Base-by-base conservation (phyloP, 1,284 basidiomycete species). In the Ganoderma sinense region DNA sequence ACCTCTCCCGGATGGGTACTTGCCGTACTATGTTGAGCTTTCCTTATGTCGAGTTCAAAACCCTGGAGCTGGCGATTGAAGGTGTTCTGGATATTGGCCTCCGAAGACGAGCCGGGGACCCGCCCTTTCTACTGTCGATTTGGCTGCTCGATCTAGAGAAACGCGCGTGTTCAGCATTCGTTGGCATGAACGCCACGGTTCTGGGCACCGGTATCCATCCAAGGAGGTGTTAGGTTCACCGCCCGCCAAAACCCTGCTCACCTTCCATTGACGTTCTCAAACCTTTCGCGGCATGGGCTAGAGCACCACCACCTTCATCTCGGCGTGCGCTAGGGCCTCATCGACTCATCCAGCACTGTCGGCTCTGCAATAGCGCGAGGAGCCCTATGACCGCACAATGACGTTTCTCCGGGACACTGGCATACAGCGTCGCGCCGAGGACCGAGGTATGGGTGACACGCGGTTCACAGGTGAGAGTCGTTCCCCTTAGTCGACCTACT, bases 191-290 rank as follows among this genome's bases (percentile, higher is more conserved):
- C 20, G 39, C 56, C 20, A 39, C n/a, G n/a, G 20, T 23, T 39
- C 36, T 36, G 36, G n/a, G n/a, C 45, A 48, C n/a, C 18, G 45
- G 2, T 16, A 59, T 18, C 18, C 16, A 33, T 20, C 55, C 55
- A 56, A 18, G 53, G 31, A 36, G 16, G 33, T 10, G 56, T 39
- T 26, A 61, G 59, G 13, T 61, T 40, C 39, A 43, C 56, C 33
- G 16, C 36, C 11, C 8, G 33, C 56, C 11, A 39, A 20, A 39
- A 59, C 20, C 13, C 20, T 10, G n/a, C n/a, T 36, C 16, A 59
- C 18, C n/a, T 59, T 59, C 56, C 31, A 58, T 59, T 39, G 56
- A 59, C 56, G 56, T 59, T n/a, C 56, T 59, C 56, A 39, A 59
- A 59, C n/a, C 48, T 53, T 53, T 53, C 23, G 48, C 23, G 23